Percentiles rank a stretch among this genome's conserved stretches.
phyloP scores from a whole-genome alignment of 306 rosid genomes.

The Vigna mungo region DNA sequence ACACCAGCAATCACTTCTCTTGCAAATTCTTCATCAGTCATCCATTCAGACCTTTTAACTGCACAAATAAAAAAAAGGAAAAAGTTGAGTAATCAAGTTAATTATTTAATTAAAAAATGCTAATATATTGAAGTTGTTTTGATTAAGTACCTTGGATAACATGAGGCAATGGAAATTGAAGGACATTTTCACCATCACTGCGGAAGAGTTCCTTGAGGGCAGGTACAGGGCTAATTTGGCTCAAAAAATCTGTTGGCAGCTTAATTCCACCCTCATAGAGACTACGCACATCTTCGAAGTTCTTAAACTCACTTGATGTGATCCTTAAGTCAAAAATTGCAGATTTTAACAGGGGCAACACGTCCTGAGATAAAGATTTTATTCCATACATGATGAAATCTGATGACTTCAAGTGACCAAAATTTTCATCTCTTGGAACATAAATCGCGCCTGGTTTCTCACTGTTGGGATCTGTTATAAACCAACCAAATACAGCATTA shows the following conservation, averaged over 20 bases:
- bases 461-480: constrained; percentile 47
- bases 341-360: constrained; percentile 51
- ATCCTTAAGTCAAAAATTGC: constrained; percentile 7
- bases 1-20: constrained; percentile 77
- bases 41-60: constrained; percentile 63
- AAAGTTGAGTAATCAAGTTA: neutral
- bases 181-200: constrained; percentile 65
- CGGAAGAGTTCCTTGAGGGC: constrained; percentile 61
- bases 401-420: constrained; percentile 68
- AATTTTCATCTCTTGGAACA: constrained; percentile 71
- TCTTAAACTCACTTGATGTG: constrained; percentile 53
- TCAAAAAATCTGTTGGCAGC: constrained; percentile 51
- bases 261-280: constrained; percentile 69
- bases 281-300: constrained; percentile 58
- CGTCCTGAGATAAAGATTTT: constrained; percentile 56
- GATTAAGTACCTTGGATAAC: constrained; percentile 56
- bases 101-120: neutral
- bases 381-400: constrained; percentile 62
- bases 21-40: constrained; percentile 75
- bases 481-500: neutral
- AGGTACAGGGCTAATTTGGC: constrained; percentile 56
- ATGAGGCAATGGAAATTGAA: constrained; percentile 66
- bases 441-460: constrained; percentile 54
- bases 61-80: constrained; percentile 1
- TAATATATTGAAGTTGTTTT: neutral